These are phyloP conservation scores for Diversispora epigaea DNA, from an alignment of 192 early-diverging fungal genomes.

Conservation along the genomic window DNA sequence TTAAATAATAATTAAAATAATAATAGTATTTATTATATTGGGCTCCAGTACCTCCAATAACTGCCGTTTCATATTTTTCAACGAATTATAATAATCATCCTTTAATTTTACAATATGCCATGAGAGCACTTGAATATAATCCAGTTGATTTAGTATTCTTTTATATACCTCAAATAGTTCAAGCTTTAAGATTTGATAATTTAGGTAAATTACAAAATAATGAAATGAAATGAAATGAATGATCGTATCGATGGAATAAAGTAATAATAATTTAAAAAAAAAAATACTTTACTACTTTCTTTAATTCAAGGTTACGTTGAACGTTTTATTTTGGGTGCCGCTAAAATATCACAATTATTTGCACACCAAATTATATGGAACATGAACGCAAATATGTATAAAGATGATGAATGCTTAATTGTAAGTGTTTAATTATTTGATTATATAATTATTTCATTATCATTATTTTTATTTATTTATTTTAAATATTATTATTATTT, in stretches of 20 bases:
- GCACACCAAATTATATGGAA: slow-evolving; percentile 99
- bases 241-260: not conserved
- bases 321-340: slow-evolving; percentile 91
- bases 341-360: slow-evolving; percentile 91
- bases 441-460: not conserved
- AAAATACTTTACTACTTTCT: too few species aligned
- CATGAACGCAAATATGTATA: slow-evolving; percentile 94
- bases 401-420: slow-evolving; percentile 44
- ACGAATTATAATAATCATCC: slow-evolving; percentile 73
- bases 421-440: slow-evolving; percentile 12
- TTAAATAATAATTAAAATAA: too few species aligned
- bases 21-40: slow-evolving; percentile 79
- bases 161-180: slow-evolving; percentile 97
- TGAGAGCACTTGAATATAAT: slow-evolving; percentile 86
- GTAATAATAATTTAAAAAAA: not conserved
- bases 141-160: slow-evolving; percentile 96
- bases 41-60: slow-evolving; percentile 87
- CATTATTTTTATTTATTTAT: not conserved
- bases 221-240: too few species aligned
- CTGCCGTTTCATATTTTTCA: slow-evolving; percentile 78
- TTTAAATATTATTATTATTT: not conserved
- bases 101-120: slow-evolving; percentile 93
- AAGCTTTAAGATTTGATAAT: slow-evolving; percentile 86
- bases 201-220: slow-evolving; percentile 27
- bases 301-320: slow-evolving; percentile 80